phyloP scores from a whole-genome alignment of 345 rosid genomes.

The Pugionium dolabratum region DNA sequence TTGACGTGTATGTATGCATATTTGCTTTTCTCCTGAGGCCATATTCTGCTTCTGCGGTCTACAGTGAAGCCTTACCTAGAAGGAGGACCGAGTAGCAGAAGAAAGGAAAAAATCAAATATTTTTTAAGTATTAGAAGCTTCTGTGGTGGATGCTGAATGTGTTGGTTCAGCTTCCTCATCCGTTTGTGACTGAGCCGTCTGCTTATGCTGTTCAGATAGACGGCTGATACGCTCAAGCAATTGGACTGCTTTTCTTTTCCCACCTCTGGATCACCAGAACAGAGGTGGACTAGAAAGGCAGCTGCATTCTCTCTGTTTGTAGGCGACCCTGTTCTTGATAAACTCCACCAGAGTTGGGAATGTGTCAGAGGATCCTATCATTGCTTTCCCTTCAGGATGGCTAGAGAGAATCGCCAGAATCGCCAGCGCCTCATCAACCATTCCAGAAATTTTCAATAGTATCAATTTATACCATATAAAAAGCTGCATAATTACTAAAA shows the following conservation, averaged over 20 bases:
- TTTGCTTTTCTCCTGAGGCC: conserved; percentile 26
- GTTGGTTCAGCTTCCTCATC: conserved; percentile 39
- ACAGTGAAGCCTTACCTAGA: conserved; percentile 7
- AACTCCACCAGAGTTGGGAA: conserved; percentile 72
- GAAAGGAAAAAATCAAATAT: conserved; percentile 4
- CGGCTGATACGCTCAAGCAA: no score
- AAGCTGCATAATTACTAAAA: no score
- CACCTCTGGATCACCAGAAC: conserved; percentile 60
- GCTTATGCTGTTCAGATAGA: no score
- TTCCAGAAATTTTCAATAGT: conserved; percentile 24
- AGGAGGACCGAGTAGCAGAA: conserved; percentile 16
- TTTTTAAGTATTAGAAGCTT: conserved; percentile 49
- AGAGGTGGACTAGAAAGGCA: conserved; percentile 84
- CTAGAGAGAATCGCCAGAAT: conserved; percentile 78
- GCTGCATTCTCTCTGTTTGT: conserved; percentile 81
- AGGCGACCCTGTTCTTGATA: conserved; percentile 65
- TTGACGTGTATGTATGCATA: conserved; percentile 33
- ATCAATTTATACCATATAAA: no score
- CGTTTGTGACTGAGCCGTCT: conserved; percentile 39
- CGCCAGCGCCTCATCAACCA: conserved; percentile 86
- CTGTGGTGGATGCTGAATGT: conserved; percentile 39
- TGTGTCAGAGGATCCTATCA: conserved; percentile 71
- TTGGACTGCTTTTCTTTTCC: no score
- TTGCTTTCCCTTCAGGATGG: conserved; percentile 70
- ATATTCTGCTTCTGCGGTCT: neutral